A percentile compares a stretch with the other conserved stretches of the same genome.
Conservation (phyloP, 306 rosid species). For the Hippophae gyantsensis region DNA sequence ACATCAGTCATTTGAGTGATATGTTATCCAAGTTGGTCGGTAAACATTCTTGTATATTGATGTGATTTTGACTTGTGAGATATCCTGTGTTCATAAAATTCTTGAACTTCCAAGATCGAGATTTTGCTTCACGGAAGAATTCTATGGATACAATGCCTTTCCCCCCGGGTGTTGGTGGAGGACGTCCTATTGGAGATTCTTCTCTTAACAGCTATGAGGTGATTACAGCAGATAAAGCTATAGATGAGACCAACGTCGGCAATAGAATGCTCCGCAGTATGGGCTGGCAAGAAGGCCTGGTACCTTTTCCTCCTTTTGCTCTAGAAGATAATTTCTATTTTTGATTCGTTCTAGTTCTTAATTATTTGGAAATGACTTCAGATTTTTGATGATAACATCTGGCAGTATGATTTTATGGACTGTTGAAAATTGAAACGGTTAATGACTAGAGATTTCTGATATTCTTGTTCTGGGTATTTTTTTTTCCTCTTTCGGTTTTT, state of each 20-base stretch:
- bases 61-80: constrained; percentile 38
- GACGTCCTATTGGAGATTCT: constrained; percentile 60
- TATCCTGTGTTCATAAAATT: constrained; percentile 39
- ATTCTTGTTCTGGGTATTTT: constrained; percentile 22
- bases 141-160: constrained; percentile 83
- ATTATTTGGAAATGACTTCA: background rate
- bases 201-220: constrained; percentile 60
- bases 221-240: constrained; percentile 83
- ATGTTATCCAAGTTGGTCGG: constrained; percentile 19
- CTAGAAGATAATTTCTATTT: background rate
- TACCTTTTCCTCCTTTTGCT: constrained; percentile 39
- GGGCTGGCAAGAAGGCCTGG: constrained; percentile 99
- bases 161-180: constrained; percentile 99
- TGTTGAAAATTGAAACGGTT: too few relatives aligned
- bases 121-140: constrained; percentile 64
- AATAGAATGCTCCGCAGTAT: constrained; percentile 99
- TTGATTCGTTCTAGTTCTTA: background rate
- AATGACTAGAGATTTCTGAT: constrained; percentile 23
- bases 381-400: too few relatives aligned
- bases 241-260: constrained; percentile 90
- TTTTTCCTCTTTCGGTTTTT: constrained; percentile 22
- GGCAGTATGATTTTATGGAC: too few relatives aligned
- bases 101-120: constrained; percentile 66
- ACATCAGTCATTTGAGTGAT: constrained; percentile 5
- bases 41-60: constrained; percentile 12